These are phyloP conservation scores for Trametes sp. DNA, from an alignment of 1,284 basidiomycete genomes.

Conservation along the genomic window DNA sequence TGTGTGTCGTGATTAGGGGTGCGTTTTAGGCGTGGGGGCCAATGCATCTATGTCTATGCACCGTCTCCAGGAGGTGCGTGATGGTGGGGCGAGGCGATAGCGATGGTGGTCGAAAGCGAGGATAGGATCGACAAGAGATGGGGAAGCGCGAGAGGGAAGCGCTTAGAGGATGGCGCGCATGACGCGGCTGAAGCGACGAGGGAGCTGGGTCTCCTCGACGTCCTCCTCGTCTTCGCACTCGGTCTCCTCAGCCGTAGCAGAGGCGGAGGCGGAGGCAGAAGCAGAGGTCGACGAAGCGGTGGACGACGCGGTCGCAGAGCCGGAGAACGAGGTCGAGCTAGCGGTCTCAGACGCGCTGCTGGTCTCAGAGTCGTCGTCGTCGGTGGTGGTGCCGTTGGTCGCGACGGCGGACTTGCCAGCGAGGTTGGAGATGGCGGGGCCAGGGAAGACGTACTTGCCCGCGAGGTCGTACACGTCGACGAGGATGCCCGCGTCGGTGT, in stretches of 20 bases:
- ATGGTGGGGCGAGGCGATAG: background rate
- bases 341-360: constrained; percentile 4
- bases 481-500: constrained; percentile 67
- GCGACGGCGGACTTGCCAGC: constrained; percentile 17
- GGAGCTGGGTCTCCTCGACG: background rate
- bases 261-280: background rate
- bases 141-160: background rate
- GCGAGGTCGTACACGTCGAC: constrained; percentile 44
- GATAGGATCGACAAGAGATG: background rate
- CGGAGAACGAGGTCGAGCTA: background rate
- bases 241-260: constrained; percentile 4
- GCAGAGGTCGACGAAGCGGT: background rate
- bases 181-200: constrained; percentile 17
- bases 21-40: background rate
- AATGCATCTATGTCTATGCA: background rate
- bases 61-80: constrained; percentile 9
- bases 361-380: background rate
- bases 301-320: background rate
- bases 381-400: background rate
- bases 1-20: background rate
- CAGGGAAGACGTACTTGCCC: constrained; percentile 47
- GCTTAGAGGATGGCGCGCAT: constrained; percentile 16
- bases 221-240: constrained; percentile 11
- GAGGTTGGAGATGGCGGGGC: constrained; percentile 44
- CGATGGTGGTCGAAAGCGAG: background rate